Conservation (phyloP, 2,329 filamentous ascomycete species). For the Aspergillus versicolor region DNA sequence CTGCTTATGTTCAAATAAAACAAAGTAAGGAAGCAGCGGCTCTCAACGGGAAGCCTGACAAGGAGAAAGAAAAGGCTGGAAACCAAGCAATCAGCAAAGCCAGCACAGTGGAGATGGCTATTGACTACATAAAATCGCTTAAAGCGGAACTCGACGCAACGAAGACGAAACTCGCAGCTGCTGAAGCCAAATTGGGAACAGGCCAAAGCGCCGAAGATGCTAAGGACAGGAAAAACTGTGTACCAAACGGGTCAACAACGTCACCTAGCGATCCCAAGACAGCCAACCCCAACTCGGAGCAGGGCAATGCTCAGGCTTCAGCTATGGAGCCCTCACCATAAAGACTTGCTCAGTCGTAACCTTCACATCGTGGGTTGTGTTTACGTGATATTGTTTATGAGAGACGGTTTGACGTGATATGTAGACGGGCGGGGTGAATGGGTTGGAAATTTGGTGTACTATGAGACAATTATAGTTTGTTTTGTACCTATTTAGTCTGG, state of each 20-base stretch:
- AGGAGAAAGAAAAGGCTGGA: constrained; percentile 49
- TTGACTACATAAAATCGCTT: constrained; percentile 87
- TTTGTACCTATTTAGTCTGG: not conserved
- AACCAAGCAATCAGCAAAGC: constrained; percentile 81
- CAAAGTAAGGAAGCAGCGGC: constrained; percentile 37
- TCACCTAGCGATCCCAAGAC: not conserved
- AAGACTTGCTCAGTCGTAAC: not conserved
- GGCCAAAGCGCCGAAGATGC: not conserved
- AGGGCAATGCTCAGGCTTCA: not conserved
- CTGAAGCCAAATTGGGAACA: constrained; percentile 59
- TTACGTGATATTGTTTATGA: constrained; percentile 11
- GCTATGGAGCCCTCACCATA: constrained; percentile 1
- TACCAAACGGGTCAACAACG: not conserved
- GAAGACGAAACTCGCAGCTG: constrained; percentile 61
- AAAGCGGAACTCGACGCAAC: constrained; percentile 70
- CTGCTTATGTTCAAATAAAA: constrained; percentile 45
- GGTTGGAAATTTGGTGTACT: not conserved
- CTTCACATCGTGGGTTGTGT: not conserved
- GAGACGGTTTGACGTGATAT: not conserved
- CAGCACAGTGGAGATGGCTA: constrained; percentile 94
- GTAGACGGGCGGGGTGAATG: not conserved
- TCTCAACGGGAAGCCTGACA: constrained; percentile 43
- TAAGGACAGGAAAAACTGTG: constrained; percentile 10
- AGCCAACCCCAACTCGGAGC: not conserved
- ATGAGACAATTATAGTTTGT: not conserved